Base-by-base conservation (phyloP, 306 rosid genomes). In the Corylus americana region DNA sequence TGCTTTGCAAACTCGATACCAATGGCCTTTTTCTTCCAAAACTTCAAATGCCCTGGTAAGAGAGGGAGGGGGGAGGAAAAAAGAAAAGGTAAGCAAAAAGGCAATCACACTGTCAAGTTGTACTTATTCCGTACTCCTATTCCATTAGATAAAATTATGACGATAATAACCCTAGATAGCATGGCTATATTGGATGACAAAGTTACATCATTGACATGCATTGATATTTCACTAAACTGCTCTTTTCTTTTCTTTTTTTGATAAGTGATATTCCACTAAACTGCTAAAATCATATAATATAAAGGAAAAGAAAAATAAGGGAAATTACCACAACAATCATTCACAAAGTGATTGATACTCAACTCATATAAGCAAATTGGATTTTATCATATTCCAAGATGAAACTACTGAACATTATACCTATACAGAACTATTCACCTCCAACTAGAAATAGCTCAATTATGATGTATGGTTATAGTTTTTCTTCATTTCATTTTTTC, bases 1-100 rank as follows among this genome's bases (percentile, higher is more conserved):
- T 95, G 99, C 80, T 95, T 95, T 39, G 99, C 99, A 80, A 95
- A 95, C 88, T 95, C 99, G 29, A 95, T 90, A 71, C 96, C 98
- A 25, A 89, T 35, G 44, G 97, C 86, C 85, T 78, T 95, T 86
- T 93, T 95, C 97, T 95, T 95, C 99, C 99, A 95, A 83, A 95
- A 95, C 83, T 95, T 95, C 88, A 95, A 84, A 87, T 95, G 99
- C 71, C 99, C 98, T 95, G 80, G 74, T 11, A 37, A 67, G 22
- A 25, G 39, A 71, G 25, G 25, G 6, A 35, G 20, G 3, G 42
- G 69, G 29, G 66, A 55, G 20, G 61, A 74, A n/a, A 31, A 77
- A 72, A 14, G 71, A 55, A 73, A 35, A 68, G 73, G 71, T 16
- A 73, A 55, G 54, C 70, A 76, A 70, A 17, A 22, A 71, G 71